phyloP scores from a whole-genome alignment of 169 alveolate species.

The Plasmodium ovale region DNA sequence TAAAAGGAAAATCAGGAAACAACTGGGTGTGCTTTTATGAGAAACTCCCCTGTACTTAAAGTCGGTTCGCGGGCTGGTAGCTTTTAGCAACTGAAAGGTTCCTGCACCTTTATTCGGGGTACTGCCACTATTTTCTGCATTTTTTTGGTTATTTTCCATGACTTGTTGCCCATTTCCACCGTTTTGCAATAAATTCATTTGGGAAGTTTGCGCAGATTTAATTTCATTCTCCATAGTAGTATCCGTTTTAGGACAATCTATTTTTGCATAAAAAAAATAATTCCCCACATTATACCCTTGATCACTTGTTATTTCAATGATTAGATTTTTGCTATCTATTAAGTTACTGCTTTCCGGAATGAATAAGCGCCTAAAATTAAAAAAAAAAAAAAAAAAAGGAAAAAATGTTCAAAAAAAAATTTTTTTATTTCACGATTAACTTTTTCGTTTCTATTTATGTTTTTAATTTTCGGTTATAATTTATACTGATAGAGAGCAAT shows the following conservation, averaged over 20 bases:
- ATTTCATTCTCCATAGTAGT: slow-evolving; percentile 37
- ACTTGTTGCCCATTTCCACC: background rate
- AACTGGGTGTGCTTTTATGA: background rate
- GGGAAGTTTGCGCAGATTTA: background rate
- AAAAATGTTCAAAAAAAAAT: background rate
- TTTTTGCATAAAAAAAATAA: slow-evolving; percentile 59
- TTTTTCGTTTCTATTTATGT: background rate
- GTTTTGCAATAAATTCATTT: slow-evolving; percentile 13
- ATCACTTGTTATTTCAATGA: slow-evolving; percentile 36
- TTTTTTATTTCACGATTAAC: no score
- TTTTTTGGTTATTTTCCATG: background rate
- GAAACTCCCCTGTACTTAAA: background rate
- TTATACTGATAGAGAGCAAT: slow-evolving; percentile 57
- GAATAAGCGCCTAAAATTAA: slow-evolving; percentile 44
- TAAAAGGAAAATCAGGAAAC: slow-evolving; percentile 1
- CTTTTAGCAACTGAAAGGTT: background rate
- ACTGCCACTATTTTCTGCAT: background rate
- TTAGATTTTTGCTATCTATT: slow-evolving; percentile 24
- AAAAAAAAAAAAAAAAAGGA: slow-evolving; percentile 7
- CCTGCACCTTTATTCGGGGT: background rate
- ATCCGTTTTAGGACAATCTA: slow-evolving; percentile 59
- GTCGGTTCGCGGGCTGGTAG: background rate
- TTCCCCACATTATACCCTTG: slow-evolving; percentile 31
- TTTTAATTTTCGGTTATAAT: background rate
- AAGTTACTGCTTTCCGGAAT: slow-evolving; percentile 19